Base-by-base conservation (phyloP, 345 rosid genomes). In the Dimocarpus longan region DNA sequence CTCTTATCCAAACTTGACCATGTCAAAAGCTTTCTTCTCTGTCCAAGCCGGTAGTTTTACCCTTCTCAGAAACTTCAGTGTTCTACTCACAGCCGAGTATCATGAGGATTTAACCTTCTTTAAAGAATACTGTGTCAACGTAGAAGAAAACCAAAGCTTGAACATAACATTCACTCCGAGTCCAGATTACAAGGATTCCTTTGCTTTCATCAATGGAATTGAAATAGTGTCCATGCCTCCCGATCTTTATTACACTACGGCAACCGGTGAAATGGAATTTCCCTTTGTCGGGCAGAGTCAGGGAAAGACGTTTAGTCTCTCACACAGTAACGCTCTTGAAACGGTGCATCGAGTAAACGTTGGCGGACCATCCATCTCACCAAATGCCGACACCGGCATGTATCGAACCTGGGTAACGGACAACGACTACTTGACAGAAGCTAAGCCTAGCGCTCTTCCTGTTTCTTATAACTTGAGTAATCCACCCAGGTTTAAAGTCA, bases 291-390 rank as follows among this genome's bases (percentile, higher is more conserved):
- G 69, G 18, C 77, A 63, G 42, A 2, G 9, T 8, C 9, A 24
- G 0, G 22, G 0, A 7, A 1, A 1, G 18, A 2, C 1, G 1
- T 5, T 42, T 68, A 8, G 2, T 28, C 24, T 68, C 11, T 2
- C 15, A 0, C 67, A 71, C 1, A 11, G 0, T 0, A 71, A 44
- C 0, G 87, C 86, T 16, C 78, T 90, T 1, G 89, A 84, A 78
- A 66, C 8, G 3, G 26, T 88, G 67, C 12, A 85, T 75, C 76
- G 91, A 12, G 0, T 81, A 59, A 86, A 85, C 52, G 78, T 85
- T 0, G 91, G 82, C 0, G 86, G 88, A 0, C 0, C 7, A 0
- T 0, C 0, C 0, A 4, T 83, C 4, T 0, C 1, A 0, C 70
- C 50, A 0, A 8, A 19, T 0, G 0, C 4, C 0, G 90, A 87